These are phyloP conservation scores for Penicilliopsis zonata DNA, from an alignment of 495 filamentous ascomycete genomes.

Conservation along the genomic window DNA sequence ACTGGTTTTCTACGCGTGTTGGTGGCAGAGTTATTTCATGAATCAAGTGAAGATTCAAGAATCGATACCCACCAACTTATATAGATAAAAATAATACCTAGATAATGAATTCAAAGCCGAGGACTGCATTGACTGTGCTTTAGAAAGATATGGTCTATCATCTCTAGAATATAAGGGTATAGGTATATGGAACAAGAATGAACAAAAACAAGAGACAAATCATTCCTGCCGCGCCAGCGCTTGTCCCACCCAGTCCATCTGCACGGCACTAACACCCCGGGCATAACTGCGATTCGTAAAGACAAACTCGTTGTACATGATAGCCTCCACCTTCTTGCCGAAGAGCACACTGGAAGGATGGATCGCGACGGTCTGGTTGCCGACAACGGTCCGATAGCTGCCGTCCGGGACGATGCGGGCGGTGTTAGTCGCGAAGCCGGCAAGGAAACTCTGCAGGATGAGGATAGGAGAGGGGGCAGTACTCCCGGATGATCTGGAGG, in stretches of 20 bases:
- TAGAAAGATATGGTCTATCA: not conserved
- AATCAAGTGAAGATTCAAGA: too few relatives aligned
- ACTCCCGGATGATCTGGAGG: not conserved
- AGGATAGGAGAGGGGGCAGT: slow-evolving; percentile 23
- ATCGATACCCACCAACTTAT: too few relatives aligned
- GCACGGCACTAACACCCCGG: slow-evolving; percentile 73
- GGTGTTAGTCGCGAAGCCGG: slow-evolving; percentile 71
- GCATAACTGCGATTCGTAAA: slow-evolving; percentile 90
- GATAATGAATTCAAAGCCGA: too few relatives aligned
- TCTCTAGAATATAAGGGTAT: not conserved
- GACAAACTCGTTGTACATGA: slow-evolving; percentile 93
- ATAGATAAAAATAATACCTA: too few relatives aligned
- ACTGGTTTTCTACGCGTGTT: too few relatives aligned
- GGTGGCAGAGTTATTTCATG: too few relatives aligned
- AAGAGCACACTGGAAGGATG: slow-evolving; percentile 82
- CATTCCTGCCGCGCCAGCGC: slow-evolving; percentile 32
- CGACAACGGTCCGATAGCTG: slow-evolving; percentile 71
- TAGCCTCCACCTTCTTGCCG: slow-evolving; percentile 80
- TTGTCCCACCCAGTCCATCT: slow-evolving; percentile 79
- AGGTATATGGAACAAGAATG: slow-evolving; percentile 1
- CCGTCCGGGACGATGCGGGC: slow-evolving; percentile 74
- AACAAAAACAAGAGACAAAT: slow-evolving; percentile 1
- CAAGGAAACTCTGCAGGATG: slow-evolving; percentile 71
- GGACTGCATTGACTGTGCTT: too few relatives aligned
- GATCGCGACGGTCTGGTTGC: slow-evolving; percentile 76